phyloP scores from a whole-genome alignment of 345 rosid species.

The Heritiera fomes region DNA sequence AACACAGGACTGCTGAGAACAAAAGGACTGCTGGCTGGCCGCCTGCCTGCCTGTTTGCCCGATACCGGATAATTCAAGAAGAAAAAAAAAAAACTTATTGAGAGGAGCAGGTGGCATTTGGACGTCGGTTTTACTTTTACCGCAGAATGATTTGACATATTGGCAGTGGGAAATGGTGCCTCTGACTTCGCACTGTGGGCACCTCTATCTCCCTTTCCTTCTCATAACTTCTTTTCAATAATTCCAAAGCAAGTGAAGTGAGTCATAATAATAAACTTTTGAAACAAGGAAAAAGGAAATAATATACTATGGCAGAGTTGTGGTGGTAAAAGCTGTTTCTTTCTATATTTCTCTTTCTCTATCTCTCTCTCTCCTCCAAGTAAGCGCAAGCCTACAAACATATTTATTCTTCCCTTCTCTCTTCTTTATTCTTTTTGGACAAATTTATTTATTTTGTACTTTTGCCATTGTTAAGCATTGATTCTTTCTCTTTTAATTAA shows the following conservation, averaged over 20 bases:
- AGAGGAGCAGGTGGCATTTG: too few species aligned
- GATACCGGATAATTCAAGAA: not conserved
- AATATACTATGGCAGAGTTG: too few species aligned
- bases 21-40: not conserved
- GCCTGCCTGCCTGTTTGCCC: too few species aligned
- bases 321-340: too few species aligned
- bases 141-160: not conserved
- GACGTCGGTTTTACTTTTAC: not conserved
- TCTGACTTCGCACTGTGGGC: too few species aligned
- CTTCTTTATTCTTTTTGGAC: conserved; percentile 15
- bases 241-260: not conserved
- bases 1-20: not conserved
- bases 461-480: not conserved
- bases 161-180: too few species aligned
- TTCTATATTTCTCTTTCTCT: not conserved
- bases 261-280: too few species aligned
- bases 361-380: conserved; percentile 11
- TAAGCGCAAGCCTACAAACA: conserved; percentile 21
- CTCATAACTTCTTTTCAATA: too few species aligned
- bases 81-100: too few species aligned
- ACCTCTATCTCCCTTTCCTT: too few species aligned
- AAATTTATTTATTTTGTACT: not conserved
- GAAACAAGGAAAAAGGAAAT: too few species aligned
- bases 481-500: not conserved
- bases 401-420: conserved; percentile 30